Base-by-base conservation (phyloP, 495 filamentous ascomycete genomes). In the Talaromyces stipitatus region DNA sequence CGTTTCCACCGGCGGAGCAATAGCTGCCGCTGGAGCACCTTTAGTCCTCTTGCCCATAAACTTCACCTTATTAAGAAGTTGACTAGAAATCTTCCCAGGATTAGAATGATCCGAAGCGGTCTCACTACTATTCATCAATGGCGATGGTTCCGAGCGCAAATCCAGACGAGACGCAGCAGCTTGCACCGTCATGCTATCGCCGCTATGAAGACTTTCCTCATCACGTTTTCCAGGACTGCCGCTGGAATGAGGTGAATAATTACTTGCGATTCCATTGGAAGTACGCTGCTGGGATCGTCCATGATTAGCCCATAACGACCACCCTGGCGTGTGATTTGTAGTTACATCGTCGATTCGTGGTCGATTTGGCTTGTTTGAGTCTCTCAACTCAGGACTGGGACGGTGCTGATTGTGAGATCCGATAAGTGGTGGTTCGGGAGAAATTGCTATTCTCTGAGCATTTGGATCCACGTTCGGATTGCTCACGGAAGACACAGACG, bases 91-190 rank as follows among this genome's bases (percentile, higher is more conserved):
- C 16, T 24, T 55, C 28, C 36, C 33, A 12, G 45, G 22, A 27
- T 26, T 27, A 6, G 54, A 55, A 43, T 23, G 24, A n/a, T 38
- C 54, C 20, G 54, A 45, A 30, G 33, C 26, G 10, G 36, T 30
- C 9, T 55, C 54, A 28, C 36, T 55, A n/a, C 36, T 33, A 26
- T 45, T 32, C 18, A 38, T 24, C 26, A 55, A 29, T 2, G 54
- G 54, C 4, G 55, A 57, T n/a, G 43, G 55, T 10, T 30, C 27
- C 14, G 18, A 9, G 18, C 29, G 55, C 14, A 71, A 32, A 22
- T 68, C 67, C 27, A 32, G 26, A 9, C 54, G 36, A 16, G 58
- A 60, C n/a, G 22, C 22, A 29, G 41, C 53, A 23, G 58, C 54
- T 30, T 60, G 50, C 10, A 56, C 58, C 8, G 23, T 12, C 16